Conservation (phyloP, 129 eudicot species). For the Lactuca sativa region DNA sequence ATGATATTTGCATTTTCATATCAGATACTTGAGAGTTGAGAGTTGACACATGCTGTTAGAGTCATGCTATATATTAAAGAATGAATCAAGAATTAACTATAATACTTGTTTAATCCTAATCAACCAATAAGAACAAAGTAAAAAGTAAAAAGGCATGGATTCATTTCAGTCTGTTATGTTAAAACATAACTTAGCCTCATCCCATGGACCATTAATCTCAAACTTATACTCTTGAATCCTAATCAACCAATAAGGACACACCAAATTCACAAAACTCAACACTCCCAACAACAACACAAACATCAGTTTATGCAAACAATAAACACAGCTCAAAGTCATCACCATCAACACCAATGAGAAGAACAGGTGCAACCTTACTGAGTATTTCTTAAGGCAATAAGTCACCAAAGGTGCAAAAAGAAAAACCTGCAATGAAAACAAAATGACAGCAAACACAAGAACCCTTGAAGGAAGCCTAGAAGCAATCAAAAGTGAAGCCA, state of each 20-base stretch:
- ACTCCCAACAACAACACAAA: conserved; percentile 59
- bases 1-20: too few species aligned
- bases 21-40: too few species aligned
- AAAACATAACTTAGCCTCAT: conserved; percentile 93
- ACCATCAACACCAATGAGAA: conserved; percentile 67
- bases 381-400: conserved; percentile 75
- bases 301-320: conserved; percentile 53
- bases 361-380: conserved; percentile 63
- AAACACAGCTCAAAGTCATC: conserved; percentile 52
- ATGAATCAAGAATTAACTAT: too few species aligned
- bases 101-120: too few species aligned
- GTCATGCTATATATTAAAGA: too few species aligned
- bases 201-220: conserved; percentile 99
- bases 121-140: neutral
- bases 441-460: conserved; percentile 75
- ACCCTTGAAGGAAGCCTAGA: conserved; percentile 90
- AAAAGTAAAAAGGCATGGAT: neutral
- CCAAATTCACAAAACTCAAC: conserved; percentile 71
- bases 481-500: conserved; percentile 88
- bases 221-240: conserved; percentile 90
- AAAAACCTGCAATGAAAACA: conserved; percentile 76
- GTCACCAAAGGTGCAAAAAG: conserved; percentile 77
- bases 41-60: too few species aligned
- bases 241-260: conserved; percentile 91
- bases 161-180: conserved; percentile 62